Evolutionary conservation across 2,329 filamentous ascomycete species (phyloP).

Genomic region (Fusarium pseudonygamai): DNA sequence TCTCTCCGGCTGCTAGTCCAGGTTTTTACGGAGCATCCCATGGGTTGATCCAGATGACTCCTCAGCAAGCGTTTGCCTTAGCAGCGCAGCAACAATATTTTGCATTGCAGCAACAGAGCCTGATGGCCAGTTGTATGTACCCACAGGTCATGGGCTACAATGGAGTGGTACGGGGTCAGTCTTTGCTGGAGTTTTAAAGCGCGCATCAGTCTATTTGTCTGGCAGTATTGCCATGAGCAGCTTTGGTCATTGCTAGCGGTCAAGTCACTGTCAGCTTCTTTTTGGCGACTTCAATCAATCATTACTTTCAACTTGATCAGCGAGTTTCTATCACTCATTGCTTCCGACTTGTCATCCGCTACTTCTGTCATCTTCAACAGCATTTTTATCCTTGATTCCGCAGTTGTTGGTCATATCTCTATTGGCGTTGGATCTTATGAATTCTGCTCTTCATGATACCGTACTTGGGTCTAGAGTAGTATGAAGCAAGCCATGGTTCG

Average conservation of each 20-base stretch:
- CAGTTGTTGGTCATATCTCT: too few relatives aligned
- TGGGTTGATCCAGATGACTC: neutral
- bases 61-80: neutral
- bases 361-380: too few relatives aligned
- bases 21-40: neutral
- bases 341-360: neutral
- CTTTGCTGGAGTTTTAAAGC: neutral
- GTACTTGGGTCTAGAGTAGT: too few relatives aligned
- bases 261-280: neutral
- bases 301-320: neutral
- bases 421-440: too few relatives aligned
- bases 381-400: too few relatives aligned
- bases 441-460: too few relatives aligned
- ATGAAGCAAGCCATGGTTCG: too few relatives aligned
- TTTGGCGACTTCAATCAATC: neutral
- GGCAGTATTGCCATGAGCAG: neutral
- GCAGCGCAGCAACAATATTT: neutral
- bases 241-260: neutral
- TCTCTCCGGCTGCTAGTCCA: neutral
- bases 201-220: neutral
- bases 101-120: neutral
- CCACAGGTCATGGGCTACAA: neutral
- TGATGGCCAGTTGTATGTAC: neutral
- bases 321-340: neutral
- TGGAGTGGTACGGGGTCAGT: neutral